Evolutionary conservation across 169 alveolate genomes (phyloP).

Genomic region (Eimeria zaria): DNA sequence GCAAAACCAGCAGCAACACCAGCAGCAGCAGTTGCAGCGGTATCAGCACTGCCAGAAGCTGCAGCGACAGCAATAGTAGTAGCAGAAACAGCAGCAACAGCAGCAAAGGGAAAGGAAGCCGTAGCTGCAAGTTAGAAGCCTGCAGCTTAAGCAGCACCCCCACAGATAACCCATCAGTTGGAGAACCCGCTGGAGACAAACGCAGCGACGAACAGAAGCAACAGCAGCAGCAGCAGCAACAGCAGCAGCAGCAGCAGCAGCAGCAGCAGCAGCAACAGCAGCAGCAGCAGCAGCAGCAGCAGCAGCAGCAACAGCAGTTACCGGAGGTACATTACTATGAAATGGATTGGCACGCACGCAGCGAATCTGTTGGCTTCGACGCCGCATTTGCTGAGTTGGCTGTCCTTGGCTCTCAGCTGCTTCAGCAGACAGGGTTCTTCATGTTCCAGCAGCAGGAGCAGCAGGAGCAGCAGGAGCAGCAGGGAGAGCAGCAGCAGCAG

Average conservation of each 20-base stretch:
- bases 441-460: slow-evolving; percentile 58
- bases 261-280: slow-evolving; percentile 15
- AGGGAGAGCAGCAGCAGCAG: not conserved
- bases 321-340: slow-evolving; percentile 39
- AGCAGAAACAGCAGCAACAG: slow-evolving; percentile 20
- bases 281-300: slow-evolving; percentile 63
- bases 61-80: not conserved
- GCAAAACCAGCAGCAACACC: slow-evolving; percentile 17
- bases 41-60: not conserved
- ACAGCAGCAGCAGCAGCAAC: too few species aligned
- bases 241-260: too few species aligned
- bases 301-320: slow-evolving; percentile 48
- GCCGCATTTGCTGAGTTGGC: slow-evolving; percentile 53
- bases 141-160: not conserved
- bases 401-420: slow-evolving; percentile 29
- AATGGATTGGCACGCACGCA: slow-evolving; percentile 75
- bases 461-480: slow-evolving; percentile 48
- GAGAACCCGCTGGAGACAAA: slow-evolving; percentile 6
- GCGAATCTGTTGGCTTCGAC: slow-evolving; percentile 65
- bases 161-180: not conserved
- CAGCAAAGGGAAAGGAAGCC: not conserved
- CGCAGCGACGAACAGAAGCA: not conserved
- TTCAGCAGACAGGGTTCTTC: slow-evolving; percentile 70
- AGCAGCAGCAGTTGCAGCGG: not conserved
- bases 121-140: not conserved